Base-by-base conservation (phyloP, 495 filamentous ascomycete genomes). In the Tuber aestivum region DNA sequence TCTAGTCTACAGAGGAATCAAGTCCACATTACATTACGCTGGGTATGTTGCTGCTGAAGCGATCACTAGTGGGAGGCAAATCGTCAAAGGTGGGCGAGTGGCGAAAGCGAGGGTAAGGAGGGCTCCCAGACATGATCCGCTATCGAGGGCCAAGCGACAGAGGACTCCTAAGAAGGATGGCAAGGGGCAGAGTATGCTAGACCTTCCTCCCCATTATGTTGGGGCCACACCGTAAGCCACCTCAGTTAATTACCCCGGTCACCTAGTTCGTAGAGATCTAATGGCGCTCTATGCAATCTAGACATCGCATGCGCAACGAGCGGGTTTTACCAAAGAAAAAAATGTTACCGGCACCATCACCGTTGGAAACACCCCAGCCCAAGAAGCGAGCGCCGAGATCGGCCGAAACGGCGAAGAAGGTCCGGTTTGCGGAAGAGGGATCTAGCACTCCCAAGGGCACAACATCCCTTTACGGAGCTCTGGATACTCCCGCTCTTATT, bases 171-270 rank as follows among this genome's bases (percentile, higher is more conserved):
- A 70, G n/a, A 81, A 82, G 32, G 70, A 68, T 18, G 68, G 21
- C 27, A 73, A 77, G 37, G 80, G 65, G 2, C 77, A 80, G 65
- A 83, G 81, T 56, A 83, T 83, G 81, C 78, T 83, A 23, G 75
- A 75, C 69, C 77, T 83, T 75, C 81, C 81, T 21, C 81, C 81
- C 8, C 78, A 83, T 76, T 80, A 83, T 74, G 81, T 80, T 73
- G 81, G 81, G 35, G 81, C 81, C 70, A 83, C 81, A 20, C 81
- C 81, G 81, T 83, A 79, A 75, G 81, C 74, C n/a, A 40, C 5
- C 41, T 41, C 69, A 73, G 35, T 48, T 21, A 3, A 37, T 42
- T 37, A 73, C 32, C 48, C 42, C 14, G 12, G 61, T 70, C 3
- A 20, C 42, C 42, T 14, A 70, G n/a, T 48, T 50, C 37, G 27